Percentiles rank a stretch among this genome's conserved stretches.
phyloP scores from a whole-genome alignment of 495 filamentous ascomycete species.

The Paragyromitra xinjiangensis region DNA sequence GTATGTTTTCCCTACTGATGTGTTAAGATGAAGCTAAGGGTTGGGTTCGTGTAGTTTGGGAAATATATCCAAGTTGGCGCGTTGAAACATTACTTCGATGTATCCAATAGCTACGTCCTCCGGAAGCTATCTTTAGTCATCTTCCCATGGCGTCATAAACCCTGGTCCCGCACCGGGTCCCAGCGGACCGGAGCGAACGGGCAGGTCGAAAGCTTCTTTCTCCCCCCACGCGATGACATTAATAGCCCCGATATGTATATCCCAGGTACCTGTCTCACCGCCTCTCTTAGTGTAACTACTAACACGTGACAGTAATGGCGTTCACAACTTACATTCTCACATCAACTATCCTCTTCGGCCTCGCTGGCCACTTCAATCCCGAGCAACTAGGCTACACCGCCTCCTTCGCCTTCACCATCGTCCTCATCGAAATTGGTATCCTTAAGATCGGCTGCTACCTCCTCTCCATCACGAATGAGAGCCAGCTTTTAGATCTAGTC shows the following conservation, averaged over 20 bases:
- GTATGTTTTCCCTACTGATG: slow-evolving; percentile 68
- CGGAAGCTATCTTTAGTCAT: slow-evolving; percentile 86
- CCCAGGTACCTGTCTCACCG: slow-evolving; percentile 61
- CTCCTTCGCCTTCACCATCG: slow-evolving; percentile 78
- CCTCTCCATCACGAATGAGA: slow-evolving; percentile 80
- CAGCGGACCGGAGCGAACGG: slow-evolving; percentile 65
- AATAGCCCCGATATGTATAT: slow-evolving; percentile 99
- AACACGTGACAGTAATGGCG: slow-evolving; percentile 71
- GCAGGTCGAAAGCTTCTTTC: slow-evolving; percentile 79
- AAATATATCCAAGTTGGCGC: slow-evolving; percentile 54
- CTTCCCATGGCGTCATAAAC: slow-evolving; percentile 96
- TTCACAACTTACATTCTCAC: slow-evolving; percentile 95
- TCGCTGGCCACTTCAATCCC: slow-evolving; percentile 88
- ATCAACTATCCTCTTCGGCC: slow-evolving; percentile 83
- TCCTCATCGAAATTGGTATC: slow-evolving; percentile 82
- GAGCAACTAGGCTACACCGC: slow-evolving; percentile 88
- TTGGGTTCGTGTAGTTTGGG: slow-evolving; percentile 17
- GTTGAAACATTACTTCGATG: slow-evolving; percentile 95
- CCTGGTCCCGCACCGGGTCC: slow-evolving; percentile 78
- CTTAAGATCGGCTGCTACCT: slow-evolving; percentile 93
- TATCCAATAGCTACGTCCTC: slow-evolving; percentile 89
- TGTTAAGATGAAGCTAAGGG: slow-evolving; percentile 4
- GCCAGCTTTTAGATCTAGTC: slow-evolving; percentile 85
- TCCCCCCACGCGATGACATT: slow-evolving; percentile 91
- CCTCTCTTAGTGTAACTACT: not conserved